Evolutionary conservation across 306 rosid species (phyloP), one percentile per base, ranked within the genome.

Genomic region (Boehmeria nivea): DNA sequence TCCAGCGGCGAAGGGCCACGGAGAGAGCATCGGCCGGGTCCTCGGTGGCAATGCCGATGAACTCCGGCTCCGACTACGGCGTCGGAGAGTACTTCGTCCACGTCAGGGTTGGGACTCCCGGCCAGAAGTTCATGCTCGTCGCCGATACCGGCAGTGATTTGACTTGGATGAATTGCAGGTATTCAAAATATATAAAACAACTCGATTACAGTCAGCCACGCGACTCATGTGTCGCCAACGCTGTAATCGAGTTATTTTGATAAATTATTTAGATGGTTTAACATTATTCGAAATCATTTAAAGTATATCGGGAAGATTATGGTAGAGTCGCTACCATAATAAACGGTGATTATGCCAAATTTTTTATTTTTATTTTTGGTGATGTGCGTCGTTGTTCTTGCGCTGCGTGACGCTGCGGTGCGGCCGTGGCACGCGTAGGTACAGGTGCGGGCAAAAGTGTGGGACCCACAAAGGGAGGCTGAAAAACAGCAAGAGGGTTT

Each of bases 121-220:
- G 61, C 0, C 89, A 84, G 66, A 67, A 2, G 0, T 71, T 84
- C 43, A 40, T 80, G 83, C 45, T 91, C 47, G 54, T 74, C 15
- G 96, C 78, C 0, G 93, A 87, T n/a, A 76, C 96, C 0, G 98
- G 85, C 1, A 87, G 86, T 42, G 96, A 91, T 12, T 64, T 91
- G 42, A 84, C 89, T 1, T 91, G 98, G 98, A 25, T 82, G 45
- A 80, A 78, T 1, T 82, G 88, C 28, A 55, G 50, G 25, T 40
- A 11, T n/a, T 40, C 15, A n/a, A n/a, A n/a, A n/a, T n/a, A n/a
- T n/a, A n/a, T n/a, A n/a, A n/a, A n/a, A n/a, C n/a, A n/a, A n/a
- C n/a, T n/a, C n/a, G n/a, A n/a, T n/a, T n/a, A n/a, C n/a, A n/a
- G n/a, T n/a, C n/a, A n/a, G n/a, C n/a, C n/a, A n/a, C n/a, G n/a